These are phyloP conservation scores for Coemansia sp. DNA, from an alignment of 192 early-diverging fungal genomes.

Conservation along the genomic window DNA sequence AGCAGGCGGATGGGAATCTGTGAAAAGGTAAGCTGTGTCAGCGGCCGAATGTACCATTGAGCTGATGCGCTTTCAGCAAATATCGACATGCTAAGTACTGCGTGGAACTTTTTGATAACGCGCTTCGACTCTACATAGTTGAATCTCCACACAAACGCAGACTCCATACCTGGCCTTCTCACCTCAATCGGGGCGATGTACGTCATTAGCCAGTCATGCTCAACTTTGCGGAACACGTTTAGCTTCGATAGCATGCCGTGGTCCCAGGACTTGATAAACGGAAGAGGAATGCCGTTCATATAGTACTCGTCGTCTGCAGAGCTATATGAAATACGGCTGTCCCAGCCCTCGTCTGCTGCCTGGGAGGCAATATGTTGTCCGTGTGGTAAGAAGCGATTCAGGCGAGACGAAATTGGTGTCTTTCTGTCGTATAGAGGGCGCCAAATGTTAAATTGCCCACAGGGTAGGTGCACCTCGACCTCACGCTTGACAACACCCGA, in stretches of 20 bases:
- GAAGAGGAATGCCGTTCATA: slow-evolving; percentile 46
- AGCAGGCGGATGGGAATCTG: slow-evolving; percentile 20
- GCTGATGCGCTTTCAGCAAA: slow-evolving; percentile 27
- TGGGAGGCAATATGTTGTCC: slow-evolving; percentile 3
- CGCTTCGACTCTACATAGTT: slow-evolving; percentile 39
- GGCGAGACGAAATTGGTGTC: slow-evolving; percentile 21
- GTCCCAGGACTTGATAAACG: slow-evolving; percentile 43
- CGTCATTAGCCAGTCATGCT: slow-evolving; percentile 51
- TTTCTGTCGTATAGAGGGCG: slow-evolving; percentile 30
- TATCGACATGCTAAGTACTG: slow-evolving; percentile 28
- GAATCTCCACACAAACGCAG: slow-evolving; percentile 40
- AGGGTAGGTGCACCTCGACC: slow-evolving; percentile 36
- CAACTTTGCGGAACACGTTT: slow-evolving; percentile 44
- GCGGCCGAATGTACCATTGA: slow-evolving; percentile 49
- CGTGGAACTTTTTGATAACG: slow-evolving; percentile 19
- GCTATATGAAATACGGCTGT: slow-evolving; percentile 53
- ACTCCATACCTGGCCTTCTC: slow-evolving; percentile 7
- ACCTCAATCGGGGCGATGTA: slow-evolving; percentile 37
- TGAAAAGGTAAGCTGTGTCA: slow-evolving; percentile 25
- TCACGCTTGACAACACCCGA: slow-evolving; percentile 3
- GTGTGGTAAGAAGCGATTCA: slow-evolving; percentile 16
- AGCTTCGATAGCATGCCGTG: slow-evolving; percentile 21
- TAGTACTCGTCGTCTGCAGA: slow-evolving; percentile 55
- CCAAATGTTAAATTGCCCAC: slow-evolving; percentile 53
- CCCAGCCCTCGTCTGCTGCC: slow-evolving; percentile 14